Evolutionary conservation across 2,329 filamentous ascomycete species (phyloP).

Genomic region (Neonectria magnoliae): DNA sequence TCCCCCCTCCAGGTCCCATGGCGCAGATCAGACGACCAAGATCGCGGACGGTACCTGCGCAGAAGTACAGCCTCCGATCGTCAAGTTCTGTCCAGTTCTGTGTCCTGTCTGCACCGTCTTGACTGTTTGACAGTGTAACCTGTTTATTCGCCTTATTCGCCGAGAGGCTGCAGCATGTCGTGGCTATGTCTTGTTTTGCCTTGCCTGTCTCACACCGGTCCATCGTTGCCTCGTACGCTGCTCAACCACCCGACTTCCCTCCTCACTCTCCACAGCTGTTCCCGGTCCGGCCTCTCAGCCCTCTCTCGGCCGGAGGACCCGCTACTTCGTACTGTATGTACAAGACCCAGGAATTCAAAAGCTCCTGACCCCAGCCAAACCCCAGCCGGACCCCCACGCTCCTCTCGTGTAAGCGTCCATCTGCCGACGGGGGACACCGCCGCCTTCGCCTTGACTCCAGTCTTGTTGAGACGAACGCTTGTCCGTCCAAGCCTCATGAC

Average conservation of each 20-base stretch:
- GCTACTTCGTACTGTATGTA: not conserved
- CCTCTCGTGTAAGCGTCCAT: slow-evolving; percentile 29
- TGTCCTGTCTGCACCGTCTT: not conserved
- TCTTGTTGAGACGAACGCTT: slow-evolving; percentile 15
- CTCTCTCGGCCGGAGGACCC: slow-evolving; percentile 39
- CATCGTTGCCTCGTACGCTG: slow-evolving; percentile 4
- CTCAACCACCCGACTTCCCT: not conserved
- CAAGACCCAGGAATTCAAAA: slow-evolving; percentile 16
- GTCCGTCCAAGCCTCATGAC: slow-evolving; percentile 39
- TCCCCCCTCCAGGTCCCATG: not conserved
- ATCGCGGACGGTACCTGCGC: slow-evolving; percentile 41
- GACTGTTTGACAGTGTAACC: not conserved
- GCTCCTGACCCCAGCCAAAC: slow-evolving; percentile 23
- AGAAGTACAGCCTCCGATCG: slow-evolving; percentile 7
- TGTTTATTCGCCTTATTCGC: not conserved
- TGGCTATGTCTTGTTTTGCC: slow-evolving; percentile 1
- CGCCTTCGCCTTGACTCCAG: slow-evolving; percentile 15
- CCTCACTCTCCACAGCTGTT: slow-evolving; percentile 25
- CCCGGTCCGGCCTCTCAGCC: slow-evolving; percentile 38
- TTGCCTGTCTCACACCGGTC: slow-evolving; percentile 11
- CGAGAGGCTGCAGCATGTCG: slow-evolving; percentile 4
- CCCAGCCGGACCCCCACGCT: slow-evolving; percentile 39
- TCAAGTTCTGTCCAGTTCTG: not conserved
- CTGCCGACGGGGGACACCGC: slow-evolving; percentile 29
- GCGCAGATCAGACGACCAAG: slow-evolving; percentile 37